A percentile compares a stretch with the other conserved stretches of the same genome.
Conservation (phyloP, 1,139 yeast genomes). For the Candida neerlandica region DNA sequence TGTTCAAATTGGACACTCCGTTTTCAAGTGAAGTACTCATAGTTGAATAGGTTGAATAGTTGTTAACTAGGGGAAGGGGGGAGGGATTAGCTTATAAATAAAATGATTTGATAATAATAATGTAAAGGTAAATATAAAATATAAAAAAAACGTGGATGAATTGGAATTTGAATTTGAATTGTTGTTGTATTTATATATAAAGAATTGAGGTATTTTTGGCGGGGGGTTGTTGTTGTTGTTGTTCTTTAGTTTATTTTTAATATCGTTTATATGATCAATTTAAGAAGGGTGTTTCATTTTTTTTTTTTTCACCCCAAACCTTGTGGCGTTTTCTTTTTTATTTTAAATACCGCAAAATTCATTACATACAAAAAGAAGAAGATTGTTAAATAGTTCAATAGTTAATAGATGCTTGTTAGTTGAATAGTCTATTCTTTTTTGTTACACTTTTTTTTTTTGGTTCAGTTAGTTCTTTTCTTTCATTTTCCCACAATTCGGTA, state of each 20-base stretch:
- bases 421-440: background rate
- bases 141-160: background rate
- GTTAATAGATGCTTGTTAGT: no score
- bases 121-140: background rate
- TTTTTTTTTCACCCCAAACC: background rate
- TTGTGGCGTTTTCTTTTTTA: background rate
- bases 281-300: background rate
- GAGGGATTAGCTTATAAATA: no score
- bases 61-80: background rate
- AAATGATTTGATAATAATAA: no score
- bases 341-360: background rate
- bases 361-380: no score
- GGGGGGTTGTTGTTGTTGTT: background rate
- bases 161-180: constrained; percentile 8
- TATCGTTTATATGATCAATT: background rate
- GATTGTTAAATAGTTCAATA: no score
- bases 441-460: constrained; percentile 4
- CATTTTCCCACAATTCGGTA: constrained; percentile 4
- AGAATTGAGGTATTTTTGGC: no score
- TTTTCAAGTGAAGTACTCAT: constrained; percentile 14
- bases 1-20: constrained; percentile 15
- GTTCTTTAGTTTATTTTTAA: background rate
- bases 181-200: no score
- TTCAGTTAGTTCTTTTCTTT: no score
- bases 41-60: background rate